phyloP scores from a whole-genome alignment of 2,329 filamentous ascomycete species.

The Penicillium sp. region DNA sequence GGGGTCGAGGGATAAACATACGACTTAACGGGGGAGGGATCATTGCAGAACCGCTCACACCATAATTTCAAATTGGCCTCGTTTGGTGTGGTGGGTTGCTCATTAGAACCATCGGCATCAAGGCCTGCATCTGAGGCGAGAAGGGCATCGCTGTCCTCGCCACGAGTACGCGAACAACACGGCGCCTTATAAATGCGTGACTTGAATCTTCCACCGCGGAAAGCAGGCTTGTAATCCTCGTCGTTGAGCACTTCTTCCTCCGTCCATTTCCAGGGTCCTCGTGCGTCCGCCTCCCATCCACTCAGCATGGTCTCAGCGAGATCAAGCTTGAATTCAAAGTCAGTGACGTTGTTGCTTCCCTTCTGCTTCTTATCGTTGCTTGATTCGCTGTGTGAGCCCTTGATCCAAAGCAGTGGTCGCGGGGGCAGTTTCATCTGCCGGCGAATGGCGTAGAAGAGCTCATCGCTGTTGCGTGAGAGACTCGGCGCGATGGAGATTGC shows the following conservation, averaged over 20 bases:
- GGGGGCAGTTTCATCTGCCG: conserved; percentile 21
- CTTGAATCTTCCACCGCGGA: conserved; percentile 19
- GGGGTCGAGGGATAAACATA: conserved; percentile 18
- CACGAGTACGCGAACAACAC: neutral
- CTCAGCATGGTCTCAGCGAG: conserved; percentile 25
- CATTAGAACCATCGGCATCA: neutral
- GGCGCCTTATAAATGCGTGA: conserved; percentile 16
- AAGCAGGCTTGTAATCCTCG: conserved; percentile 11
- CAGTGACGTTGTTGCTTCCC: conserved; percentile 10
- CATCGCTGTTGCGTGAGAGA: conserved; percentile 15
- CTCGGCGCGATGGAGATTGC: conserved; percentile 11
- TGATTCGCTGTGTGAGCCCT: conserved; percentile 18
- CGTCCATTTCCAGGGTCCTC: conserved; percentile 4
- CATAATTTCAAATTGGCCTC: conserved; percentile 22
- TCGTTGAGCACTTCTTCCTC: conserved; percentile 12
- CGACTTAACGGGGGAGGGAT: conserved; percentile 39
- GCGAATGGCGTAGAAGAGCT: conserved; percentile 15
- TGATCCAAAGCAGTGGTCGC: conserved; percentile 18
- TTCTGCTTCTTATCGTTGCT: conserved; percentile 14
- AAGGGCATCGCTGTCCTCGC: conserved; percentile 16
- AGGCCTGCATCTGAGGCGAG: conserved; percentile 6
- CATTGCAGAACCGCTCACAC: conserved; percentile 39
- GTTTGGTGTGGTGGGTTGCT: neutral
- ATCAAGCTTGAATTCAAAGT: conserved; percentile 23
- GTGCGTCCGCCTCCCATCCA: conserved; percentile 18